Evolutionary conservation across 164 flowering plant species (phyloP).

Genomic region (Warburgia ugandensis): DNA sequence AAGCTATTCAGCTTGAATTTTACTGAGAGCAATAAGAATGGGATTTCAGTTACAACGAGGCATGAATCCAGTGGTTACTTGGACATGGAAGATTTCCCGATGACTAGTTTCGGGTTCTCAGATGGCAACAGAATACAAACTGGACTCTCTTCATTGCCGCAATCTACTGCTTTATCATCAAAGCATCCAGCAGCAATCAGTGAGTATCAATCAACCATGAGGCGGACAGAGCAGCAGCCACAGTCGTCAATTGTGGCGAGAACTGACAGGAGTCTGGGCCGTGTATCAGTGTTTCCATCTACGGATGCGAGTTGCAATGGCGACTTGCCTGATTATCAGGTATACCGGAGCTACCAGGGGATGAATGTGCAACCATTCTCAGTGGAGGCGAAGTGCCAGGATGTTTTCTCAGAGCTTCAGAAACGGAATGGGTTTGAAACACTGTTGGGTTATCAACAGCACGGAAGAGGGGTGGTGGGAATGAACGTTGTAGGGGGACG

Average conservation of each 20-base stretch:
- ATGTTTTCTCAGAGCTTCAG: conserved; percentile 37
- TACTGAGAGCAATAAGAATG: conserved; percentile 23
- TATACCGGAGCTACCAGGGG: conserved; percentile 26
- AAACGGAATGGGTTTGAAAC: conserved; percentile 43
- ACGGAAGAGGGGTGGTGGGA: conserved; percentile 37
- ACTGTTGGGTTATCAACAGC: conserved; percentile 36
- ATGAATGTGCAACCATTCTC: conserved; percentile 35
- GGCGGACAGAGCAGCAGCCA: conserved; percentile 39
- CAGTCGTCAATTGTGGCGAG: conserved; percentile 25
- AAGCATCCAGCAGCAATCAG: conserved; percentile 58
- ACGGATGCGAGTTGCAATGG: conserved; percentile 32
- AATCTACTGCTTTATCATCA: conserved; percentile 50
- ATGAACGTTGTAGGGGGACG: conserved; percentile 46
- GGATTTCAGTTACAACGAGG: conserved; percentile 19
- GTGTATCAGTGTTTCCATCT: conserved; percentile 24
- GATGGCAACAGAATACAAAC: conserved; percentile 64
- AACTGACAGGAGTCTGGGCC: conserved; percentile 34
- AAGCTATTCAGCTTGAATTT: conserved; percentile 24
- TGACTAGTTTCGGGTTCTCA: conserved; percentile 55
- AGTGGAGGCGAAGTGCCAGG: conserved; percentile 39
- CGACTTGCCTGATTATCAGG: conserved; percentile 29
- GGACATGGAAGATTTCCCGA: conserved; percentile 44
- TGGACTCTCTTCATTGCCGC: conserved; percentile 48
- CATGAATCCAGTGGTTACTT: conserved; percentile 25
- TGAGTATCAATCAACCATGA: conserved; percentile 28